Conservation (phyloP, 345 rosid genomes). For the Rubroshorea leprosula region DNA sequence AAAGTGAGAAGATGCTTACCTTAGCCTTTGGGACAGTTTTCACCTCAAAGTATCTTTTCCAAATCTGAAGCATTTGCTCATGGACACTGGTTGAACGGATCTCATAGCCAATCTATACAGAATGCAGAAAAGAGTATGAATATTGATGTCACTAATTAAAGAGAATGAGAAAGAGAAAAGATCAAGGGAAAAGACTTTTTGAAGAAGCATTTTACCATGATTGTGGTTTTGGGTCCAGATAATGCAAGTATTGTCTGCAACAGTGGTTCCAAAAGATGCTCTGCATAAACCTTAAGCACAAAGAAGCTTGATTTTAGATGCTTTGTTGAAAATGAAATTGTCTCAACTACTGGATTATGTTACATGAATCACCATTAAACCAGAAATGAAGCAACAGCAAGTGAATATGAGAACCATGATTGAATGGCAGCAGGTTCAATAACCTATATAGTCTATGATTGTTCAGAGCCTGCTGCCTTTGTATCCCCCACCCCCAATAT, state of each 20-base stretch:
- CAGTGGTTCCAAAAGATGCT: conserved; percentile 85
- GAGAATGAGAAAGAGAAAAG: not conserved
- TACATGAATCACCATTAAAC: not conserved
- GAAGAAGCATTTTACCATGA: conserved; percentile 40
- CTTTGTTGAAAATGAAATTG: not conserved
- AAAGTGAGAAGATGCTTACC: conserved; percentile 31
- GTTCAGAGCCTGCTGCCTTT: not conserved
- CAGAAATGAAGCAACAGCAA: too few species aligned
- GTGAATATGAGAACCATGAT: too few species aligned
- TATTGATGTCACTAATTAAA: not conserved
- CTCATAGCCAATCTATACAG: conserved; percentile 76
- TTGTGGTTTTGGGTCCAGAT: conserved; percentile 43
- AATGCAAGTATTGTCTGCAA: conserved; percentile 54
- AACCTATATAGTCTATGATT: not conserved
- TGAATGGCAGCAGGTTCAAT: not conserved
- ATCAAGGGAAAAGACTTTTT: not conserved
- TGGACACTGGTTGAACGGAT: conserved; percentile 82
- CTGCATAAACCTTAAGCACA: conserved; percentile 67
- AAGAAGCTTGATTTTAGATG: conserved; percentile 9
- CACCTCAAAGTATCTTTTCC: conserved; percentile 73
- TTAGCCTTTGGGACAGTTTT: conserved; percentile 62
- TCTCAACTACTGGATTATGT: not conserved
- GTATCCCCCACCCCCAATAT: not conserved
- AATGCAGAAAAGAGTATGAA: conserved; percentile 11
- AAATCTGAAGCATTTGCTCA: conserved; percentile 76